A percentile compares a stretch with the other conserved stretches of the same genome.
Conservation (phyloP, 441 rosid genomes). For the Dalechampia spathulata region DNA sequence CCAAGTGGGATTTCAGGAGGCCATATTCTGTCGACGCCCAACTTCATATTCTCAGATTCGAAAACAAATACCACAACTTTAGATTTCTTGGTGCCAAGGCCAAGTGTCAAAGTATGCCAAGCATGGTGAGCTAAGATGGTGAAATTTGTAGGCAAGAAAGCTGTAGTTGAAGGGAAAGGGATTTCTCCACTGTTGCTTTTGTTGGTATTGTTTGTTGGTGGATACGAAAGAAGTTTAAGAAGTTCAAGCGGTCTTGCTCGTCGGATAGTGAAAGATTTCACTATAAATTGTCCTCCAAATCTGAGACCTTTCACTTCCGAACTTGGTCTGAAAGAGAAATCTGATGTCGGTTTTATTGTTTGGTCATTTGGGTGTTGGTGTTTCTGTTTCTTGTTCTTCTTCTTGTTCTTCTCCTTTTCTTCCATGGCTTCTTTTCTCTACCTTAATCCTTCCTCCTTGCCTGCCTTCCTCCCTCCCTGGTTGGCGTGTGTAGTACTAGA, state of each 20-base stretch:
- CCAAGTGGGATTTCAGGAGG: slow-evolving; percentile 80
- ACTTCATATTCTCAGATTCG: slow-evolving; percentile 64
- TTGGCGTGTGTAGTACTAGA: background rate
- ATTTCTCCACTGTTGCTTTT: slow-evolving; percentile 12
- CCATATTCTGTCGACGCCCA: slow-evolving; percentile 54
- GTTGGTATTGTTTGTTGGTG: slow-evolving; percentile 23
- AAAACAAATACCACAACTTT: slow-evolving; percentile 72
- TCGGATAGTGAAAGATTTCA: slow-evolving; percentile 91
- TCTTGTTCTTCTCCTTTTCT: slow-evolving; percentile 29
- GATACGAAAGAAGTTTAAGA: slow-evolving; percentile 67
- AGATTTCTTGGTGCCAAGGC: slow-evolving; percentile 79
- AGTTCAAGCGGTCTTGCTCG: slow-evolving; percentile 73
- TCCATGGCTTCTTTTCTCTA: slow-evolving; percentile 24
- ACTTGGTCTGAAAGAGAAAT: slow-evolving; percentile 63
- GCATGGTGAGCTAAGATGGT: slow-evolving; percentile 91
- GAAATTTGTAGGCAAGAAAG: slow-evolving; percentile 86
- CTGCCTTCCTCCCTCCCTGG: background rate
- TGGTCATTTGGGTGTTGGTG: slow-evolving; percentile 58
- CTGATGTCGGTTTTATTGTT: slow-evolving; percentile 41
- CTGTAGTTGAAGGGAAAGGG: slow-evolving; percentile 70
- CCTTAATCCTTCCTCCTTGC: no score
- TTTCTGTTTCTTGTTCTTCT: slow-evolving; percentile 51
- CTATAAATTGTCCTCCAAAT: slow-evolving; percentile 83
- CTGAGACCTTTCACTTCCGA: slow-evolving; percentile 79
- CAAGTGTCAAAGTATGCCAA: slow-evolving; percentile 89